A percentile compares a stretch with the other conserved stretches of the same genome.
These are phyloP conservation scores for maize (Zea mays) DNA, from an alignment of 176 grass and related monocot species.

Conservation along the genomic window Zm-B73-REFERENCE-NAM-5.0 NC_050098.1:119128501-119129000, in stretches of 20 bases:
- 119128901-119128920: no score
- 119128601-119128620: constrained; percentile 6
- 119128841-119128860: no score
- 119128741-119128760: neutral
- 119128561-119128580: constrained; percentile 25
- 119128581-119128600: constrained; percentile 40
- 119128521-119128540: constrained; percentile 27
- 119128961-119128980: no score
- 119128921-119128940: no score
- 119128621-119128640: neutral
- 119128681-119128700: neutral
- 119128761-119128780: no score
- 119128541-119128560: neutral
- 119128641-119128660: constrained; percentile 19
- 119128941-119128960: no score
- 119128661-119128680: neutral
- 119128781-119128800: no score
- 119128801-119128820: no score
- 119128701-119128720: neutral
- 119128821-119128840: no score
- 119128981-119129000: no score
- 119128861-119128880: no score
- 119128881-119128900: no score
- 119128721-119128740: neutral
- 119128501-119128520: neutral